Evolutionary conservation across 768 basidiomycete genomes (phyloP), one percentile per base, ranked within the genome.

Genomic region (Atractiella rhizophila): DNA sequence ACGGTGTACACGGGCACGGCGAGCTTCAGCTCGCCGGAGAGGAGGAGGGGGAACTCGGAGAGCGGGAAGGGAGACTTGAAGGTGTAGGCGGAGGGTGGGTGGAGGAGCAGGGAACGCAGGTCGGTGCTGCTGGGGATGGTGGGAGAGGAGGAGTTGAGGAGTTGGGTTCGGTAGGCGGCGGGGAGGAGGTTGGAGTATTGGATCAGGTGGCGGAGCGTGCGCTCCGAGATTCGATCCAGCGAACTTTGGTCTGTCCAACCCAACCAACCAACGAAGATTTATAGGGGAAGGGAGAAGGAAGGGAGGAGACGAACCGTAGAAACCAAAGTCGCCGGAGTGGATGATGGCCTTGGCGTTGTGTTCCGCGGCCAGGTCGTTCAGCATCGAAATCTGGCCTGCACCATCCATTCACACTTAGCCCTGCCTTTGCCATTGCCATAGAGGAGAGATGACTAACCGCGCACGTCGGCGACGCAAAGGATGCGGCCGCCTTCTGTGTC

Each of bases 271-370:
- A n/a, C 24, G 19, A 23, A 30, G 12, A 21, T 11, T 6, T 6
- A 9, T 20, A 4, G 15, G n/a, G 5, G 1, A 20, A 2, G 4
- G 4, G 13, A 19, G 21, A 5, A 18, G 3, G 4, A 8, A 12
- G 10, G 24, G 0, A 2, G 10, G 12, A 4, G 20, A 59, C 67
- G 47, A 49, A 74, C 80, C 82, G 59, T 88, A 91, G 63, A 98
- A 91, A 44, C 91, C 91, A 71, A 96, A 96, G 64, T 98, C 91
- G 39, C 91, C 91, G 0, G 86, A 88, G 57, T 96, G 88, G 44
- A 98, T 79, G 57, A 94, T 74, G 15, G 85, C 88, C 44, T 74
- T 70, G 19, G 85, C 91, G 54, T 78, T 76, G 43, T 71, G 72
- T 51, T 91, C 82, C 34, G 74, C 64, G 15, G 86, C 86, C 40